Base-by-base conservation (phyloP, 2,329 filamentous ascomycete species). In the Colletotrichum truncatum region DNA sequence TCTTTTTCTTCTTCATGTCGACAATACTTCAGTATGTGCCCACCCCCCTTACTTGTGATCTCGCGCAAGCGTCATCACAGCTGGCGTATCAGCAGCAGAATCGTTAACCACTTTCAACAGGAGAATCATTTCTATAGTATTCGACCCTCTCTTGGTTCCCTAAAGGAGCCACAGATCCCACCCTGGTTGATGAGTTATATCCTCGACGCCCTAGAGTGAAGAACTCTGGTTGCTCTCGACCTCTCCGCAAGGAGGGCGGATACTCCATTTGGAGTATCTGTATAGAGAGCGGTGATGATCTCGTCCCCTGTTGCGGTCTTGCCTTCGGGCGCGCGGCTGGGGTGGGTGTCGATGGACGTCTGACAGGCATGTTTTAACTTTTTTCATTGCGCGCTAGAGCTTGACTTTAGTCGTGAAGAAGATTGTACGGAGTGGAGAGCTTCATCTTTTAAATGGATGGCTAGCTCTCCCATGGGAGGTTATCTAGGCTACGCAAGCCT, bases 71-170 rank as follows among this genome's bases (percentile, higher is more conserved):
- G 3, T 26, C 21, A 12, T 12, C 9, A 7, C 45, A 1, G 11
- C 6, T 16, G 36, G 9, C 25, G 25, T n/a, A n/a, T n/a, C n/a
- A 4, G 72, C 75, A 70, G 74, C 69, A 63, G 16, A 3, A n/a
- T 49, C 12, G 34, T 67, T 69, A 61, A 70, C 61, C 67, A 58
- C 63, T 32, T 38, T 70, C 70, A 23, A 69, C 77, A 84, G 78
- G 81, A 93, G 92, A 94, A 95, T 95, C 93, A 93, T 93, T 97
- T 97, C 92, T 97, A 94, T 94, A 97, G 93, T 94, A 90, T 87
- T 93, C 89, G 89, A 94, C 91, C 87, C 86, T 87, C 89, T 93
- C 92, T 96, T 91, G 93, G 89, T 91, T 95, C 88, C 89, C 89
- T 87, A 94, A 87, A 91, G 86, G 86, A 97, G 94, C 92, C 88